These are phyloP conservation scores for Dendrothele bispora DNA, from an alignment of 768 basidiomycete species.

Conservation along the genomic window DNA sequence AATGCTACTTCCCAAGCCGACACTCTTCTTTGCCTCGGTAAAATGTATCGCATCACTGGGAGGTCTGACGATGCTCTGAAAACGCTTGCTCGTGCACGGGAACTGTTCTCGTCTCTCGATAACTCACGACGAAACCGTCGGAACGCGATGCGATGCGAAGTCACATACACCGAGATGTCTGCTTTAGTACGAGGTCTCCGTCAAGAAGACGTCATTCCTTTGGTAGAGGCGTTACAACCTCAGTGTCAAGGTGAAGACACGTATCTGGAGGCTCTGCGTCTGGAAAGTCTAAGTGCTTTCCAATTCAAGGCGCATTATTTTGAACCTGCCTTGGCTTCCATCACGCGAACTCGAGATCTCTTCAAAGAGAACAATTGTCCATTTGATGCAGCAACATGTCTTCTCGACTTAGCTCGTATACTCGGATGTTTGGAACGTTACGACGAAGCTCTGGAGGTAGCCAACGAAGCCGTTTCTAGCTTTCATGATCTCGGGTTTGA, in stretches of 20 bases:
- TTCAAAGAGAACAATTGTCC: conserved; percentile 1
- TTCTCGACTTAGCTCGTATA: not conserved
- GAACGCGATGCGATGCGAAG: not conserved
- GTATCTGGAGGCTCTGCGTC: not conserved
- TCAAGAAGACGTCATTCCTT: not conserved
- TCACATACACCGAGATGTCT: not conserved
- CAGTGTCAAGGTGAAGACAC: not conserved
- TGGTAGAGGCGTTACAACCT: not conserved
- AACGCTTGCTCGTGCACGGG: not conserved
- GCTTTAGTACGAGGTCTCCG: not conserved
- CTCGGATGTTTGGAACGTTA: not conserved
- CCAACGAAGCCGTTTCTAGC: not conserved
- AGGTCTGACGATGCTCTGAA: conserved; percentile 1
- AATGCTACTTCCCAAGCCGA: conserved; percentile 1
- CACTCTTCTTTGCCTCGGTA: conserved; percentile 2
- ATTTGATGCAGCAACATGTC: conserved; percentile 1
- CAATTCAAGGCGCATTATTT: not conserved
- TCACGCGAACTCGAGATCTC: not conserved
- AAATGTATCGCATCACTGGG: not conserved
- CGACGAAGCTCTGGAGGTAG: not conserved
- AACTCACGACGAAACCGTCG: not conserved
- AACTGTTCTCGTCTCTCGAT: not conserved
- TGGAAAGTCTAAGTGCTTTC: conserved; percentile 1
- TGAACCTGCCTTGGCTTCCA: not conserved
- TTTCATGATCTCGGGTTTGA: conserved; percentile 1